A percentile compares a stretch with the other conserved stretches of the same genome.
phyloP scores from a whole-genome alignment of 2,329 filamentous ascomycete genomes.

The Magnaporthiopsis poae region DNA sequence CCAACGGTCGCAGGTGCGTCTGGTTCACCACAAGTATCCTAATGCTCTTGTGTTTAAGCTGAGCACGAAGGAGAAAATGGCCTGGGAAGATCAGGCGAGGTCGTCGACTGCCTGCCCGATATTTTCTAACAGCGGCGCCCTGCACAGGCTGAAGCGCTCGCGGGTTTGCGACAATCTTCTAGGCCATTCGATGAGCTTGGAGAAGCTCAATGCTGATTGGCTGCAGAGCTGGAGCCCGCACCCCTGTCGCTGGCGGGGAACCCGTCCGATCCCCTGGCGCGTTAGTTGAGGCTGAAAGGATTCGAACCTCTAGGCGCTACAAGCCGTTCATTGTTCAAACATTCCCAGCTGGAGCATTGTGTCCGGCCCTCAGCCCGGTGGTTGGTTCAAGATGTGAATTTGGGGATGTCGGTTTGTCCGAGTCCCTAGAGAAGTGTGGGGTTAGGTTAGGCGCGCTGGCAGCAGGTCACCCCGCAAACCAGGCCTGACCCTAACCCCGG shows the following conservation, averaged over 20 bases:
- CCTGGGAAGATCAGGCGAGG: neutral
- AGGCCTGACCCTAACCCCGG: neutral
- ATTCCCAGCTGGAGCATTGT: neutral
- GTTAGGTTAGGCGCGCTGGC: neutral
- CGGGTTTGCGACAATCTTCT: conserved; percentile 12
- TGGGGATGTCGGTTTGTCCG: neutral
- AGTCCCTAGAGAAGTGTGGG: neutral
- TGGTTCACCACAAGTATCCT: neutral
- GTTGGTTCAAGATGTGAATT: neutral
- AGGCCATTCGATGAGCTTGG: conserved; percentile 17
- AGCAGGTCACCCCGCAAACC: neutral
- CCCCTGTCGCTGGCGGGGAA: neutral
- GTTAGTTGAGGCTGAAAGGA: neutral
- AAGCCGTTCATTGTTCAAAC: neutral
- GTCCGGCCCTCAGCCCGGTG: too few relatives aligned
- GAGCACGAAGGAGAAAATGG: neutral
- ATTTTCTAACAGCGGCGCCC: neutral
- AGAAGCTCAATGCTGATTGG: neutral
- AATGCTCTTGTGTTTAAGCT: neutral
- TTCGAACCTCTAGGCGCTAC: neutral
- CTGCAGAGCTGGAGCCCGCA: neutral
- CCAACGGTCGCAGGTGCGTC: neutral
- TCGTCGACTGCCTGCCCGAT: neutral
- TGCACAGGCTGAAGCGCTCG: conserved; percentile 11
- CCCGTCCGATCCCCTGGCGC: neutral